These are phyloP conservation scores for Trypanosoma cruzi DNA, from an alignment of 208 protist genomes.

Conservation along the genomic window DNA sequence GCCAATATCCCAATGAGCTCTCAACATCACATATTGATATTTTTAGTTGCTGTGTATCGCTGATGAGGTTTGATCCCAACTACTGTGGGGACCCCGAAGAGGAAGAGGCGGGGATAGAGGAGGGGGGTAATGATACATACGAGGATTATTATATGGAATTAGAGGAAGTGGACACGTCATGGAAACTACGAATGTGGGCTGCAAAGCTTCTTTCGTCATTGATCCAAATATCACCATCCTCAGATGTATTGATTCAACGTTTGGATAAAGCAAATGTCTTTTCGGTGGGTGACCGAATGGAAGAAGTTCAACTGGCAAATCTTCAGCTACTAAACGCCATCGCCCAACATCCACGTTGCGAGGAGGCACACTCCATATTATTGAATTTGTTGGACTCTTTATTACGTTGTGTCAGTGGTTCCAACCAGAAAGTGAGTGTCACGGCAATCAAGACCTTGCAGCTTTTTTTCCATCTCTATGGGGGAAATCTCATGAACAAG, in stretches of 20 bases:
- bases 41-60: conserved; percentile 33
- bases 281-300: conserved; percentile 35
- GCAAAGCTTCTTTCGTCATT: conserved; percentile 40
- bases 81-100: conserved; percentile 30
- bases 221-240: conserved; percentile 30
- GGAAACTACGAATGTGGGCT: conserved; percentile 52
- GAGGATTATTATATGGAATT: conserved; percentile 39
- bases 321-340: conserved; percentile 41
- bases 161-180: conserved; percentile 41
- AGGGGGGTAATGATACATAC: conserved; percentile 2
- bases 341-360: conserved; percentile 17
- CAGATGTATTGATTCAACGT: conserved; percentile 27
- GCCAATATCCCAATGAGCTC: conserved; percentile 32
- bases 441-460: conserved; percentile 26
- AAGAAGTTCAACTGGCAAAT: conserved; percentile 53
- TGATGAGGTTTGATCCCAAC: conserved; percentile 46
- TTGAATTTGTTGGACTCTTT: conserved; percentile 27
- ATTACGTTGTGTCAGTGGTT: conserved; percentile 10
- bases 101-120: conserved; percentile 1
- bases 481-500: conserved; percentile 10
- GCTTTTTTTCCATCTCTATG: conserved; percentile 17
- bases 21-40: conserved; percentile 16
- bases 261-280: conserved; percentile 22
- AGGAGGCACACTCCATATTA: conserved; percentile 15
- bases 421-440: conserved; percentile 17